phyloP scores from a whole-genome alignment of 2,329 filamentous ascomycete species.

The Penicillium sp. region DNA sequence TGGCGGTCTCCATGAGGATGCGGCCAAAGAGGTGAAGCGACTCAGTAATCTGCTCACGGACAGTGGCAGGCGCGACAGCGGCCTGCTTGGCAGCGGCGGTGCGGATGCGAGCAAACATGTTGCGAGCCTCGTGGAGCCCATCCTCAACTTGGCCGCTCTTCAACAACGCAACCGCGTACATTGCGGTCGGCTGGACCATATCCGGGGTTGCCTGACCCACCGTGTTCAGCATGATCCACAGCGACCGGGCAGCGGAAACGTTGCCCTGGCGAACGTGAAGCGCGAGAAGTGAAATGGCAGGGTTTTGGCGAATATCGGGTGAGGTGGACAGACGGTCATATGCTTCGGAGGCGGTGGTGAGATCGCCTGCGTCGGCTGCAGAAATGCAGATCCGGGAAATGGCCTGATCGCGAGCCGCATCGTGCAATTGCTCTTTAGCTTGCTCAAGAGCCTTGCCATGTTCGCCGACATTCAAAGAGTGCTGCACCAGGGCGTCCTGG shows the following conservation, averaged over 20 bases:
- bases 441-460: slow-evolving; percentile 74
- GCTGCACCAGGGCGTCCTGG: slow-evolving; percentile 75
- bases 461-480: slow-evolving; percentile 70
- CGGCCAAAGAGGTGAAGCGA: slow-evolving; percentile 71
- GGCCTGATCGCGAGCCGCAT: slow-evolving; percentile 61
- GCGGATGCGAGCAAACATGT: slow-evolving; percentile 85
- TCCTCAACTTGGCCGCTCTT: slow-evolving; percentile 83
- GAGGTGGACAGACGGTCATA: slow-evolving; percentile 63
- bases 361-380: slow-evolving; percentile 79
- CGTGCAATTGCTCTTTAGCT: slow-evolving; percentile 64
- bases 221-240: slow-evolving; percentile 73
- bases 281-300: slow-evolving; percentile 81
- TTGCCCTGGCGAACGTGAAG: slow-evolving; percentile 83
- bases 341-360: slow-evolving; percentile 67
- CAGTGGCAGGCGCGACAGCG: slow-evolving; percentile 53
- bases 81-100: slow-evolving; percentile 58
- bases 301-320: slow-evolving; percentile 55
- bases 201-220: slow-evolving; percentile 62
- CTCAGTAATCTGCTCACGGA: slow-evolving; percentile 83
- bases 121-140: slow-evolving; percentile 75
- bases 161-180: slow-evolving; percentile 88
- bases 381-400: slow-evolving; percentile 74
- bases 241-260: slow-evolving; percentile 73
- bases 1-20: slow-evolving; percentile 58
- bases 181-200: slow-evolving; percentile 84